phyloP scores from a whole-genome alignment of 495 filamentous ascomycete species.

The Penicillium ochrochloron region DNA sequence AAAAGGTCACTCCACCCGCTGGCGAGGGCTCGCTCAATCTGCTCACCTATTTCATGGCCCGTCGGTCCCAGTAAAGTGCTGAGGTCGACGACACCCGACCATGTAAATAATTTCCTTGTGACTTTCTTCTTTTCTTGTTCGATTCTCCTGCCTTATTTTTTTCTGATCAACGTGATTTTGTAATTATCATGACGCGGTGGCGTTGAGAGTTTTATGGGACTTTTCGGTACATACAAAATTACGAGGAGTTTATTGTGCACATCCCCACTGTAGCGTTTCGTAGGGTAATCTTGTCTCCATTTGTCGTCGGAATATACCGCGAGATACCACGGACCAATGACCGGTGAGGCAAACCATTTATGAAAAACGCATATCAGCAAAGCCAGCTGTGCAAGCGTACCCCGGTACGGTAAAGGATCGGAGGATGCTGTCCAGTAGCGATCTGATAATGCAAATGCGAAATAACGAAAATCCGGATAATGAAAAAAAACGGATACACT shows the following conservation, averaged over 20 bases:
- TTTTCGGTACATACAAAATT: constrained; percentile 18
- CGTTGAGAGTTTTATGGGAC: neutral
- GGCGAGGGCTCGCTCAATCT: constrained; percentile 72
- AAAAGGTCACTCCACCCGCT: constrained; percentile 64
- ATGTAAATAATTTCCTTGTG: constrained; percentile 11
- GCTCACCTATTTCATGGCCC: constrained; percentile 84
- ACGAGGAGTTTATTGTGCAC: neutral
- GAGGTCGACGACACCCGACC: neutral
- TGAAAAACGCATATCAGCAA: neutral
- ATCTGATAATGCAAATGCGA: too few relatives aligned
- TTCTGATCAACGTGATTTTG: constrained; percentile 16
- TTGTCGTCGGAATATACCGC: neutral
- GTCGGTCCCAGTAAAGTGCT: constrained; percentile 34
- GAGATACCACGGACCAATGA: neutral
- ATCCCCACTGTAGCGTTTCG: neutral
- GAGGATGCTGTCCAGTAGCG: neutral
- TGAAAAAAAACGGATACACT: too few relatives aligned
- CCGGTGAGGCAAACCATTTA: neutral
- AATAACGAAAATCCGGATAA: too few relatives aligned
- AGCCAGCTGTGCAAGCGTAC: neutral
- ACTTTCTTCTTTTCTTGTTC: constrained; percentile 1
- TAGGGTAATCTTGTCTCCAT: neutral
- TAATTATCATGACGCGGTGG: constrained; percentile 14
- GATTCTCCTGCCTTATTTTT: neutral
- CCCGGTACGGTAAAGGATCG: neutral